Evolutionary conservation across 495 filamentous ascomycete genomes (phyloP).

Genomic region (Elasticomyces elasticus): DNA sequence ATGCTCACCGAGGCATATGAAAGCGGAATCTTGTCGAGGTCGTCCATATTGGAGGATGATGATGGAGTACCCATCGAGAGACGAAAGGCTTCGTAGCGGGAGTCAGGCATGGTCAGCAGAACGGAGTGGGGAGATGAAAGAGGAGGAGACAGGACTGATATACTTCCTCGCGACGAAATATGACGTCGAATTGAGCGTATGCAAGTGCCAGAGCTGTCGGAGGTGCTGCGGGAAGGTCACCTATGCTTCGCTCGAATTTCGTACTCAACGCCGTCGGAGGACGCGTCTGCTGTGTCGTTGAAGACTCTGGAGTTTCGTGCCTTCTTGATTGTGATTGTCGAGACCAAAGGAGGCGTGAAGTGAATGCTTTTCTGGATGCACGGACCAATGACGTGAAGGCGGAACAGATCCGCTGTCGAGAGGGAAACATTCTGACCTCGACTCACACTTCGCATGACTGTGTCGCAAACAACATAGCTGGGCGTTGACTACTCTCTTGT

Average conservation of each 20-base stretch:
- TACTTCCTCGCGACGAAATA: neutral
- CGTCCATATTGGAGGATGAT: conserved; percentile 10
- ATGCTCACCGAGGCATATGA: conserved; percentile 60
- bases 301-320: neutral
- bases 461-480: neutral
- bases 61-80: conserved; percentile 1
- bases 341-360: neutral
- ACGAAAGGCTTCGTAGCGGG: neutral
- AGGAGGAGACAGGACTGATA: neutral
- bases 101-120: neutral
- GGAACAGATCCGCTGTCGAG: neutral
- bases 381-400: neutral
- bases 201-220: neutral
- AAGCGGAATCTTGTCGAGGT: conserved; percentile 44
- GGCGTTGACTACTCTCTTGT: neutral
- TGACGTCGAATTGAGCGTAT: neutral
- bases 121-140: neutral
- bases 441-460: neutral
- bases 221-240: neutral
- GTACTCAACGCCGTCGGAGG: no score
- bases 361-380: neutral
- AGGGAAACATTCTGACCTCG: neutral
- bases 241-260: neutral
- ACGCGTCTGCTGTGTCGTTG: no score
- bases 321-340: neutral